Evolutionary conservation across 2,329 filamentous ascomycete species (phyloP).

Genomic region (Juglanconis juglandina): DNA sequence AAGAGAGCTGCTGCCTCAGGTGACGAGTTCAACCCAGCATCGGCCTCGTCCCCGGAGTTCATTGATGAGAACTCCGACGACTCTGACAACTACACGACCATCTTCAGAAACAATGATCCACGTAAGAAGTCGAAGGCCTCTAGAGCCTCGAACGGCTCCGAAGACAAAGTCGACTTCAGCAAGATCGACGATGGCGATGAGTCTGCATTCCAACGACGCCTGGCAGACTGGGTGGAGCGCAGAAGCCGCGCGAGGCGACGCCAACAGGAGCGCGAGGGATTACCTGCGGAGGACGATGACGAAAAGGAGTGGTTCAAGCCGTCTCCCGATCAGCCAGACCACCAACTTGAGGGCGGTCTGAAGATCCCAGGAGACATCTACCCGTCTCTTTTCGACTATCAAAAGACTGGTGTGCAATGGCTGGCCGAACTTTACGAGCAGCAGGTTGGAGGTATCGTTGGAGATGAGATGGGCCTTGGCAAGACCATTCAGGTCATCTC

Average conservation of each 20-base stretch:
- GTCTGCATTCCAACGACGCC: conserved; percentile 68
- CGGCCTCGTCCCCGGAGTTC: conserved; percentile 19
- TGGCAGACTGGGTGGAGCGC: conserved; percentile 69
- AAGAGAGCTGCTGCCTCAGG: conserved; percentile 32
- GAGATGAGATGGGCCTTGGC: conserved; percentile 98
- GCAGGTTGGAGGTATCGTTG: conserved; percentile 87
- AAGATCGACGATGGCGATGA: conserved; percentile 87
- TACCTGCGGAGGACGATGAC: conserved; percentile 36
- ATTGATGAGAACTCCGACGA: conserved; percentile 36
- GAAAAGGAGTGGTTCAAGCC: conserved; percentile 76
- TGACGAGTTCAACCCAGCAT: conserved; percentile 43
- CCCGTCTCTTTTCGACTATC: conserved; percentile 89
- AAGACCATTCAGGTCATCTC: conserved; percentile 72
- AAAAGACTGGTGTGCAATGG: conserved; percentile 97
- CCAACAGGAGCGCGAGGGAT: conserved; percentile 29
- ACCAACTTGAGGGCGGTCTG: conserved; percentile 70
- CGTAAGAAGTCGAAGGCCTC: conserved; percentile 19
- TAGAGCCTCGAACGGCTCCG: conserved; percentile 31
- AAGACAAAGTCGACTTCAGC: conserved; percentile 46
- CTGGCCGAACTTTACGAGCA: conserved; percentile 88
- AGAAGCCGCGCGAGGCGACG: conserved; percentile 38
- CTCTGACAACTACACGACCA: conserved; percentile 35
- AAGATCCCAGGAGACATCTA: conserved; percentile 89
- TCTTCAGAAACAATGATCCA: conserved; percentile 32
- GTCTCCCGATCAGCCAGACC: conserved; percentile 77